Evolutionary conservation across 2,329 filamentous ascomycete species (phyloP), one percentile per base, ranked within the genome.

Genomic region (Didymella glomerata): DNA sequence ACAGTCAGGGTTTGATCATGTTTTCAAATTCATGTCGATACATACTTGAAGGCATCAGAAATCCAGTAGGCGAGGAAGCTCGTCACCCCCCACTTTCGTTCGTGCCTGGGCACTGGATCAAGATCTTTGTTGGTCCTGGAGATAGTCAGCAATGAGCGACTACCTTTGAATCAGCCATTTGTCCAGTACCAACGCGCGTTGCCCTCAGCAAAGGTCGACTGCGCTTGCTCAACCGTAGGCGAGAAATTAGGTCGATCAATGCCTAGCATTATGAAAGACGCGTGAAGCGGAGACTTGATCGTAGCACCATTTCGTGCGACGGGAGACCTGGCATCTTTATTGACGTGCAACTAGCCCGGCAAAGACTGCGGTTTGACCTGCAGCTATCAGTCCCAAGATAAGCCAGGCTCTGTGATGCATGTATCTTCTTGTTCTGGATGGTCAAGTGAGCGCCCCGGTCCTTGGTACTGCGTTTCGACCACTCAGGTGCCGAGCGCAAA

Each of bases 61-160:
- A 84, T 78, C 82, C 82, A 84, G 63, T 84, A 84, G 36, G 81
- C 81, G 54, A 84, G 71, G 53, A 83, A 77, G 53, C 76, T 79
- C 18, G 71, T 73, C 0, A 80, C 76, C 16, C 79, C 78, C 81
- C 81, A 83, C 75, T 81, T 81, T 4, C 80, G 74, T 6, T 61
- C 68, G 48, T 78, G 67, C 22, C 68, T 70, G 6, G 81, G 79
- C 7, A 83, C 80, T 4, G 82, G 82, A 53, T 84, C 82, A 6
- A 84, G 73, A 67, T 84, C 82, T 64, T 76, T 78, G 56, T 83
- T 83, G 11, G 80, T 83, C 76, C 71, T 75, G 44, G 36, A 20
- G 3, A 32, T n/a, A 18, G 46, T 60, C 44, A 60, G 38, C 25
- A 36, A 20, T 13, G 22, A 16, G 22, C n/a, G 11, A 40, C n/a